Evolutionary conservation across 192 early-diverging fungal species (phyloP).

Genomic region (Coemansia sp.): DNA sequence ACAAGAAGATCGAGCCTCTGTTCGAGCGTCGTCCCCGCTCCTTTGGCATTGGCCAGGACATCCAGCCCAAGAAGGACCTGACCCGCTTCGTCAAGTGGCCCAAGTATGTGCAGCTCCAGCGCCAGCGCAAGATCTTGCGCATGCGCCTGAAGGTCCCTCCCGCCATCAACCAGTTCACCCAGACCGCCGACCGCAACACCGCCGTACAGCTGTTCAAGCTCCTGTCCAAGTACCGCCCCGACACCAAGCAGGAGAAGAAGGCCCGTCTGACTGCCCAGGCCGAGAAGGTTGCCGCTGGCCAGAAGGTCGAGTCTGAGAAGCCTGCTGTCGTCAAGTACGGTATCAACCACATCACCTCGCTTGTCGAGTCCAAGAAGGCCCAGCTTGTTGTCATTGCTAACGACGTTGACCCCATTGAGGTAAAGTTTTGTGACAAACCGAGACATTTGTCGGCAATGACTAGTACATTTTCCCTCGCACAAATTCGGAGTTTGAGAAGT

Average conservation of each 20-base stretch:
- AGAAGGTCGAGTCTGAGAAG: slow-evolving; percentile 90
- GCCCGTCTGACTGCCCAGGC: slow-evolving; percentile 85
- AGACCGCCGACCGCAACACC: slow-evolving; percentile 97
- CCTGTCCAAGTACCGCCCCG: slow-evolving; percentile 98
- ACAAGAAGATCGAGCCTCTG: slow-evolving; percentile 77
- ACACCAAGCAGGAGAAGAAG: slow-evolving; percentile 96
- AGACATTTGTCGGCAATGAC: slow-evolving; percentile 6
- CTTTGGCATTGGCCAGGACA: slow-evolving; percentile 96
- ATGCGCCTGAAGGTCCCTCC: slow-evolving; percentile 99
- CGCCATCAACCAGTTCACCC: slow-evolving; percentile 99
- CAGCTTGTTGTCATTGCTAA: slow-evolving; percentile 98
- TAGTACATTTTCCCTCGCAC: slow-evolving; percentile 23
- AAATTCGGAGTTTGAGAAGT: not conserved
- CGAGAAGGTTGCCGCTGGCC: slow-evolving; percentile 81
- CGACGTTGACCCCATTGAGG: slow-evolving; percentile 99
- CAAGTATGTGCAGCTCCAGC: slow-evolving; percentile 97
- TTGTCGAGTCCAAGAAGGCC: slow-evolving; percentile 99
- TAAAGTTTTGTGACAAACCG: slow-evolving; percentile 18
- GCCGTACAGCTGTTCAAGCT: slow-evolving; percentile 99
- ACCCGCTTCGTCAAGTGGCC: slow-evolving; percentile 99
- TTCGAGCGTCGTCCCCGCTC: slow-evolving; percentile 92
- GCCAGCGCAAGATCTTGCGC: slow-evolving; percentile 95
- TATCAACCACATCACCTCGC: slow-evolving; percentile 98
- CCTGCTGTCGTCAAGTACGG: slow-evolving; percentile 97
- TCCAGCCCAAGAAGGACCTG: slow-evolving; percentile 94